phyloP scores from a whole-genome alignment of 805 yeast species.

The Hanseniaspora valbyensis region DNA sequence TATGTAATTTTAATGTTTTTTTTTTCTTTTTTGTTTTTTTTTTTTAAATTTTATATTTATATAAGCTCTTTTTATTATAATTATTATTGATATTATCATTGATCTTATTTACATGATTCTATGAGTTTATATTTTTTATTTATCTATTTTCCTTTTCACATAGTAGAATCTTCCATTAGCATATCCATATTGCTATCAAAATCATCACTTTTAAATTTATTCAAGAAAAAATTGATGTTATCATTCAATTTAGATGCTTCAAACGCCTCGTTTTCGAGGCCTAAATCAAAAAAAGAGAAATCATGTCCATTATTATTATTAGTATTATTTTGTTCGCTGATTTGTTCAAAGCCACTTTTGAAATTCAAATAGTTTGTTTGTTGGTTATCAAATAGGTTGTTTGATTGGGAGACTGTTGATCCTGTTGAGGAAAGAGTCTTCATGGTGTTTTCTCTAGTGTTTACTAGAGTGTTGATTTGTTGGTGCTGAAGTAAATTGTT shows the following conservation, averaged over 20 bases:
- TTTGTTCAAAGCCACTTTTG: background rate
- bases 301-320: background rate
- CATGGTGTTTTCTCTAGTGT: constrained; percentile 14
- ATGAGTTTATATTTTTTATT: too few relatives aligned
- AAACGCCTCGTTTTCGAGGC: constrained; percentile 16
- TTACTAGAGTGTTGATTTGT: background rate
- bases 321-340: background rate
- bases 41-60: too few relatives aligned
- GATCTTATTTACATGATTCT: background rate
- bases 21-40: too few relatives aligned
- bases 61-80: too few relatives aligned
- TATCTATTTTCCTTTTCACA: background rate
- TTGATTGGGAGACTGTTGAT: constrained; percentile 7
- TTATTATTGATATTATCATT: too few relatives aligned
- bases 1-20: too few relatives aligned
- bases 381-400: constrained; percentile 8
- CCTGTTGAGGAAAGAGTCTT: constrained; percentile 11
- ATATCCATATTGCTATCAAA: background rate
- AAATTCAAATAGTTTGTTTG: constrained; percentile 4
- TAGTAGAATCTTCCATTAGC: constrained; percentile 3
- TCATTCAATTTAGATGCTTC: background rate
- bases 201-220: background rate
- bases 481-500: background rate
- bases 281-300: constrained; percentile 13
- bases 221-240: background rate